Evolutionary conservation across 495 filamentous ascomycete species (phyloP).

Genomic region (Trypethelium eluteriae): DNA sequence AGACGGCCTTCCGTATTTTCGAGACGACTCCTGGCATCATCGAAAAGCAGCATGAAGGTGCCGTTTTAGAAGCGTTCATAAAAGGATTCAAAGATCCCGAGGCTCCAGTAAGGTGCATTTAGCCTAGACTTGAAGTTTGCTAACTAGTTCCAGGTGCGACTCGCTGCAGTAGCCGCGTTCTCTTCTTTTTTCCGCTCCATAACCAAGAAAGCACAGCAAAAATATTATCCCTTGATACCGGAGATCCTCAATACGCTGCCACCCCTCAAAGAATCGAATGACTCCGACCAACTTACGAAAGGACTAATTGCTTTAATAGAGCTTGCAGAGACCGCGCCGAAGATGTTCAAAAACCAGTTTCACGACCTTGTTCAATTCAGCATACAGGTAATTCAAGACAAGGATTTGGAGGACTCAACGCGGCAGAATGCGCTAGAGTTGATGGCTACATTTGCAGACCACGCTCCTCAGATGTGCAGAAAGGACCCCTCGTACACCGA

Average conservation of each 20-base stretch:
- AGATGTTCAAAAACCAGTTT: slow-evolving; percentile 95
- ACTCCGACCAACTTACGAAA: slow-evolving; percentile 82
- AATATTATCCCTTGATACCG: slow-evolving; percentile 78
- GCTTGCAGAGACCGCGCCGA: slow-evolving; percentile 78
- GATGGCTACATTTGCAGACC: slow-evolving; percentile 97
- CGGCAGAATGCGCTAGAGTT: slow-evolving; percentile 93
- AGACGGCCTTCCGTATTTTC: slow-evolving; percentile 89
- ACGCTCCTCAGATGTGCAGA: slow-evolving; percentile 83
- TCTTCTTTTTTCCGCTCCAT: slow-evolving; percentile 89
- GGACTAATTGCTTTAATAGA: slow-evolving; percentile 87
- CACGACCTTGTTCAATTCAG: slow-evolving; percentile 84
- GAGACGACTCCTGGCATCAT: slow-evolving; percentile 93
- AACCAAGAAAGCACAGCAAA: slow-evolving; percentile 72
- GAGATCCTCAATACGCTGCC: slow-evolving; percentile 88
- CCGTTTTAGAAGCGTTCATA: slow-evolving; percentile 74
- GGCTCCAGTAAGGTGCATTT: slow-evolving; percentile 52
- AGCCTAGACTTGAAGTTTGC: background rate
- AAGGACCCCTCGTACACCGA: slow-evolving; percentile 83
- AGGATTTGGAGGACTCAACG: slow-evolving; percentile 80
- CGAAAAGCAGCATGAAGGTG: slow-evolving; percentile 85
- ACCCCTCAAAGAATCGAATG: slow-evolving; percentile 79
- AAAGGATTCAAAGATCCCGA: slow-evolving; percentile 87
- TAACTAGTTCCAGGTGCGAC: slow-evolving; percentile 56
- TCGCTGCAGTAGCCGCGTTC: slow-evolving; percentile 94
- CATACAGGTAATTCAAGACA: slow-evolving; percentile 87